These are phyloP conservation scores for Bacidia rubella DNA, from an alignment of 495 filamentous ascomycete species.

Conservation along the genomic window DNA sequence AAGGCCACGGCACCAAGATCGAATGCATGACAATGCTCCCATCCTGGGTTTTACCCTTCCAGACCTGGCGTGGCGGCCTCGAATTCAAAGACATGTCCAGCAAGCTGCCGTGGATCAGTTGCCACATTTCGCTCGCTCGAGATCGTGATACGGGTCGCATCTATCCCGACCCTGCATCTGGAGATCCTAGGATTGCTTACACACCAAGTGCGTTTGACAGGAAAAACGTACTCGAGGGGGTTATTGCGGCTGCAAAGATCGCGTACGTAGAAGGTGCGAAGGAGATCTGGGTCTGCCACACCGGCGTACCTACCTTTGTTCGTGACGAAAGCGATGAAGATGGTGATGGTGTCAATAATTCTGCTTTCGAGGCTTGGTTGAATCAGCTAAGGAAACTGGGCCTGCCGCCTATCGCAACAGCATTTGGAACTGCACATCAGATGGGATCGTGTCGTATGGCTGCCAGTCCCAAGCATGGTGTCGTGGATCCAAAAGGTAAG, in stretches of 20 bases:
- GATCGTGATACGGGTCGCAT: slow-evolving; percentile 64
- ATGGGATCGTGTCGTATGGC: slow-evolving; percentile 89
- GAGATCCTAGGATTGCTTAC: slow-evolving; percentile 52
- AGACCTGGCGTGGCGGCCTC: slow-evolving; percentile 50
- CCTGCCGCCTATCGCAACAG: slow-evolving; percentile 28
- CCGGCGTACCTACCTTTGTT: slow-evolving; percentile 52
- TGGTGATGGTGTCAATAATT: slow-evolving; percentile 41
- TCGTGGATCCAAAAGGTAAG: slow-evolving; percentile 59
- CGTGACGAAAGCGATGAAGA: slow-evolving; percentile 27
- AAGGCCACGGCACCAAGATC: slow-evolving; percentile 75
- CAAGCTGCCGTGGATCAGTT: slow-evolving; percentile 46
- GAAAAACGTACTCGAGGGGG: slow-evolving; percentile 53
- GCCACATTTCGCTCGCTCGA: slow-evolving; percentile 55
- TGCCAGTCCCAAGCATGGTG: slow-evolving; percentile 38
- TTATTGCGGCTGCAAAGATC: slow-evolving; percentile 60
- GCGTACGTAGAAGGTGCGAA: slow-evolving; percentile 59
- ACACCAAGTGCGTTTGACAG: slow-evolving; percentile 55
- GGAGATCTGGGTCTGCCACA: slow-evolving; percentile 54
- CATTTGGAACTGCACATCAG: slow-evolving; percentile 65
- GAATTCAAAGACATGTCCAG: slow-evolving; percentile 54
- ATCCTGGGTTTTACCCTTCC: slow-evolving; percentile 37
- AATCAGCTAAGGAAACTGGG: slow-evolving; percentile 41
- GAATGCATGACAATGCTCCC: slow-evolving; percentile 60
- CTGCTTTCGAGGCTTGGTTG: slow-evolving; percentile 56
- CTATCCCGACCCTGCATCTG: slow-evolving; percentile 57